Evolutionary conservation across 257 asterid species (phyloP).

Genomic region (Mentha longifolia): DNA sequence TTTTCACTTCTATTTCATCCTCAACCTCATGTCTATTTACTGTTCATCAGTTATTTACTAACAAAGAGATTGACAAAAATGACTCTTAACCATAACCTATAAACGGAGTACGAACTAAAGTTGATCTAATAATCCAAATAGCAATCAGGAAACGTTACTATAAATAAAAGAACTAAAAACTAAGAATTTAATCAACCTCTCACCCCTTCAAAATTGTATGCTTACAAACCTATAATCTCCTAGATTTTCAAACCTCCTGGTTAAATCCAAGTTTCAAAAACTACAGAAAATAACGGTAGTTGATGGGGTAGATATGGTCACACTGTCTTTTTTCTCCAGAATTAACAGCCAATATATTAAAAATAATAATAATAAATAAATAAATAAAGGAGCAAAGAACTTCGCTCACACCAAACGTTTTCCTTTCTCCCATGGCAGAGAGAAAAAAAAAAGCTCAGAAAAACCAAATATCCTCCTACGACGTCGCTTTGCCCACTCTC

Average conservation of each 20-base stretch:
- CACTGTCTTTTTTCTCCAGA: slow-evolving; percentile 37
- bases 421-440: slow-evolving; percentile 25
- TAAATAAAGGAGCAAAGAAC: slow-evolving; percentile 15
- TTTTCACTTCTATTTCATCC: slow-evolving; percentile 20
- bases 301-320: slow-evolving; percentile 44
- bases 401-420: slow-evolving; percentile 22
- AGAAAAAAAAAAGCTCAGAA: slow-evolving; percentile 20
- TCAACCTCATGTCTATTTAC: slow-evolving; percentile 23
- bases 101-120: background rate
- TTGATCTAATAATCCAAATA: background rate
- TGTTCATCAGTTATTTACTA: slow-evolving; percentile 39
- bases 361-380: background rate
- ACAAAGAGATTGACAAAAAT: slow-evolving; percentile 38
- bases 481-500: slow-evolving; percentile 30
- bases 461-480: slow-evolving; percentile 5
- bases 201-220: background rate
- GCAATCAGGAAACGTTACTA: background rate
- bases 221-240: too few relatives aligned
- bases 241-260: too few relatives aligned
- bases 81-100: slow-evolving; percentile 29
- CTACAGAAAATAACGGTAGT: slow-evolving; percentile 19
- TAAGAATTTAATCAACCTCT: background rate
- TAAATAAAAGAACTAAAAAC: background rate
- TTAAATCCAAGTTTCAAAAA: too few relatives aligned
- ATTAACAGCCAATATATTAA: slow-evolving; percentile 26